Percentiles rank a stretch among this genome's conserved stretches.
Evolutionary conservation across 257 asterid genomes (phyloP).

Genomic region (Fraxinus excelsior): DNA sequence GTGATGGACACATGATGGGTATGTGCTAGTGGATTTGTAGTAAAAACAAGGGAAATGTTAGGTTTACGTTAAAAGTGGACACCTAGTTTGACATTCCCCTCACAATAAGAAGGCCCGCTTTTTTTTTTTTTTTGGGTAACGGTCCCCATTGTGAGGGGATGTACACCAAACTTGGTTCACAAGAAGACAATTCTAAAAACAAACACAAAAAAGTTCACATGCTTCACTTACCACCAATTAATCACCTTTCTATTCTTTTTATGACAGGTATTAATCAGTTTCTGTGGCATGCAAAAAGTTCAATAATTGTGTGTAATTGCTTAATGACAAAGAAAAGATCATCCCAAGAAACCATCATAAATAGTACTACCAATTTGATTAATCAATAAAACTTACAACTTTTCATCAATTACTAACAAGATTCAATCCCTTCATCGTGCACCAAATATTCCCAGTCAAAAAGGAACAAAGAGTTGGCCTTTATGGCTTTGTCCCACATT

Average conservation of each 20-base stretch:
- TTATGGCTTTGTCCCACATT: constrained; percentile 12
- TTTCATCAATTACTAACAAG: constrained; percentile 41
- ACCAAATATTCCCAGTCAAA: constrained; percentile 50
- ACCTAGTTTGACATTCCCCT: too few species aligned
- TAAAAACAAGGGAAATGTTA: too few species aligned
- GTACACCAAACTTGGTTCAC: too few species aligned
- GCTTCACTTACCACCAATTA: not conserved
- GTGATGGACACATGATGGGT: not conserved
- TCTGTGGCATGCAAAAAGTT: constrained; percentile 30
- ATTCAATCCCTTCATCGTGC: constrained; percentile 29
- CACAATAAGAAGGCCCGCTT: too few species aligned
- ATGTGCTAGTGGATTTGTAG: not conserved
- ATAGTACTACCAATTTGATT: constrained; percentile 23
- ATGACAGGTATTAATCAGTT: constrained; percentile 14
- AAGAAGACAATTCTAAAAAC: too few species aligned
- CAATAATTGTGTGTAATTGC: constrained; percentile 43
- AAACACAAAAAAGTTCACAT: not conserved
- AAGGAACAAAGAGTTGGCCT: constrained; percentile 36
- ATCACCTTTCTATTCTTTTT: constrained; percentile 15
- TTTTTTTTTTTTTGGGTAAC: too few species aligned
- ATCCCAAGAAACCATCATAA: constrained; percentile 21
- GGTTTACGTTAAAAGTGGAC: too few species aligned
- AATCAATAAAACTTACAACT: constrained; percentile 36
- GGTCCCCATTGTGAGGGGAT: too few species aligned
- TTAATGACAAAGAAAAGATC: constrained; percentile 47